Evolutionary conservation across 2,329 filamentous ascomycete genomes (phyloP).

Genomic region (Ophiostoma sp.): DNA sequence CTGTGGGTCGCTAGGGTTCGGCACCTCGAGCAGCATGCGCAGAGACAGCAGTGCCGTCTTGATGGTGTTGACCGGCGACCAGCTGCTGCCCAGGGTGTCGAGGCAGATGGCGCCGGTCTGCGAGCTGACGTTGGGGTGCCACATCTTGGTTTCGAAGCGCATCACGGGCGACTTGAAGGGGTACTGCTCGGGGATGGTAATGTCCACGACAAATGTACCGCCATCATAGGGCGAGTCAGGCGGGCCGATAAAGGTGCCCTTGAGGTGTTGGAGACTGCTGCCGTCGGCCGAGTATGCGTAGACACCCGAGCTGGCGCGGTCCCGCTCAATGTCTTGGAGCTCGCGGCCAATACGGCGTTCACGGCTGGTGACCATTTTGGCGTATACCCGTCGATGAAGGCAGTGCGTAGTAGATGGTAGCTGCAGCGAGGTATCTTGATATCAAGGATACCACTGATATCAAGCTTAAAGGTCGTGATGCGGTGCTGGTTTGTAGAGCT

Average conservation of each 20-base stretch:
- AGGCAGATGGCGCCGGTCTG: slow-evolving; percentile 95
- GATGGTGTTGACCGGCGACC: slow-evolving; percentile 95
- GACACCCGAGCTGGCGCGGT: slow-evolving; percentile 70
- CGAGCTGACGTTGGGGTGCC: slow-evolving; percentile 95
- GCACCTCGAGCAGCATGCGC: slow-evolving; percentile 85
- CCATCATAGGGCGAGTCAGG: slow-evolving; percentile 92
- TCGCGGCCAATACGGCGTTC: slow-evolving; percentile 67
- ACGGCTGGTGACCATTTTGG: slow-evolving; percentile 47
- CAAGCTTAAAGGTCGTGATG: background rate
- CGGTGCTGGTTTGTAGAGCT: background rate
- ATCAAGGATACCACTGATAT: no score
- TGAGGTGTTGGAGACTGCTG: slow-evolving; percentile 66
- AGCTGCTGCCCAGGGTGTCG: slow-evolving; percentile 81
- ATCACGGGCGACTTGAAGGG: slow-evolving; percentile 90
- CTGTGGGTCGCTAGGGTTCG: slow-evolving; percentile 94
- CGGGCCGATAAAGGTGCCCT: slow-evolving; percentile 77
- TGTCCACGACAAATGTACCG: slow-evolving; percentile 75
- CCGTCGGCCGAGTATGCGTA: slow-evolving; percentile 59
- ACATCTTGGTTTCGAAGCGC: slow-evolving; percentile 88
- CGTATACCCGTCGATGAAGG: background rate
- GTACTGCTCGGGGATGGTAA: slow-evolving; percentile 81
- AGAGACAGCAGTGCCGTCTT: slow-evolving; percentile 91
- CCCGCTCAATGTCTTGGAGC: slow-evolving; percentile 66
- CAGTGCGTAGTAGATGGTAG: background rate
- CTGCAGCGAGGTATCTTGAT: background rate